phyloP scores from a whole-genome alignment of 2,329 filamentous ascomycete genomes.

The Colletotrichum destructivum region DNA sequence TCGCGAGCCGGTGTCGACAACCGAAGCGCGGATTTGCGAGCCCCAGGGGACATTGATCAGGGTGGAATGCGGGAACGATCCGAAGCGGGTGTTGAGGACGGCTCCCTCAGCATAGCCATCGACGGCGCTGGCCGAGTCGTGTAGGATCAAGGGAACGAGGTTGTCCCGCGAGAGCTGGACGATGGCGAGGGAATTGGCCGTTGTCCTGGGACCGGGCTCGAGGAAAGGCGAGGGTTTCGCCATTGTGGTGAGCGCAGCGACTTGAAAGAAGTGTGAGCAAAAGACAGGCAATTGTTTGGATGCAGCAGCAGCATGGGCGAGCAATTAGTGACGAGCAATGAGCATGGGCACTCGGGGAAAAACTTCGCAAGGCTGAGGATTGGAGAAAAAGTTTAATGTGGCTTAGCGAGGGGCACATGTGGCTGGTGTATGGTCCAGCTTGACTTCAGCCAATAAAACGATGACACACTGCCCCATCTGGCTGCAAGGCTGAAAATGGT shows the following conservation, averaged over 20 bases:
- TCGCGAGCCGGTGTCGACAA: conserved; percentile 92
- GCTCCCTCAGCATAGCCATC: conserved; percentile 83
- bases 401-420: conserved; percentile 37
- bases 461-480: conserved; percentile 8
- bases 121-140: conserved; percentile 72
- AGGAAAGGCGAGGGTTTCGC: conserved; percentile 81
- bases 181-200: conserved; percentile 80
- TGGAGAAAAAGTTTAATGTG: conserved; percentile 11
- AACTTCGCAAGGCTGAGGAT: conserved; percentile 35
- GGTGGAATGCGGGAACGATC: conserved; percentile 88
- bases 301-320: too few relatives aligned
- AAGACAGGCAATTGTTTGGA: neutral
- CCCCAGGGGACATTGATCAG: conserved; percentile 88
- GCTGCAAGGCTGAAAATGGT: conserved; percentile 40
- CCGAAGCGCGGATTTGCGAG: conserved; percentile 89
- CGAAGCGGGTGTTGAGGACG: conserved; percentile 92
- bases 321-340: too few relatives aligned
- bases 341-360: neutral
- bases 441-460: conserved; percentile 4
- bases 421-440: fast-evolving
- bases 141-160: conserved; percentile 81
- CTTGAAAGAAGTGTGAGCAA: neutral
- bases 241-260: conserved; percentile 49
- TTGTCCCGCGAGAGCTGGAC: conserved; percentile 91
- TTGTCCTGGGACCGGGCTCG: conserved; percentile 74